These are phyloP conservation scores for Solanum peruvianum DNA, from an alignment of 257 asterid species.

Conservation along the genomic window DNA sequence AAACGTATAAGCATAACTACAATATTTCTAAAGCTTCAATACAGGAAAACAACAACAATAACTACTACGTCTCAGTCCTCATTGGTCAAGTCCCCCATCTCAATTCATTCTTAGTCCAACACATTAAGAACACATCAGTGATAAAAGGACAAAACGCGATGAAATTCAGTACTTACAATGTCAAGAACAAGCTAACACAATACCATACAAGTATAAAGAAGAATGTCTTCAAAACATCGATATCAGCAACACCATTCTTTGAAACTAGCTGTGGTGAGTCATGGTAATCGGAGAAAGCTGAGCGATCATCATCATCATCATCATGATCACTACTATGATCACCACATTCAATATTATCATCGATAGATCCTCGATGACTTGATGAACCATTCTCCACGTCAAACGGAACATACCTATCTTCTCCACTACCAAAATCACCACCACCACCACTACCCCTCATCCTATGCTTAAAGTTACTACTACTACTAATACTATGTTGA, in stretches of 20 bases:
- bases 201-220: conserved; percentile 85
- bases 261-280: conserved; percentile 5
- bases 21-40: not conserved
- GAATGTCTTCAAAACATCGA: conserved; percentile 69
- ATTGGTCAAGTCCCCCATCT: not conserved
- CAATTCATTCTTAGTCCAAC: not conserved
- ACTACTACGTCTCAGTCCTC: not conserved
- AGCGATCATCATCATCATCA: not conserved
- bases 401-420: conserved; percentile 46
- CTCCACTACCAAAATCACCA: conserved; percentile 16
- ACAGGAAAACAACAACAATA: not conserved
- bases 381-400: conserved; percentile 44
- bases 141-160: not conserved
- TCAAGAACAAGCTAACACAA: conserved; percentile 82
- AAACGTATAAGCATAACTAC: not conserved
- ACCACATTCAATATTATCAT: not conserved
- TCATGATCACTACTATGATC: not conserved
- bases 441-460: conserved; percentile 31
- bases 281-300: not conserved
- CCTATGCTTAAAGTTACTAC: conserved; percentile 6
- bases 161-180: conserved; percentile 51
- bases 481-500: conserved; percentile 2
- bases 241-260: conserved; percentile 28
- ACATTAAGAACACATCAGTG: not conserved
- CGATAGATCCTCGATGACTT: conserved; percentile 6